Evolutionary conservation across 371 early-diverging fungal genomes (phyloP).

Genomic region (Dichotomocladium elegans): DNA sequence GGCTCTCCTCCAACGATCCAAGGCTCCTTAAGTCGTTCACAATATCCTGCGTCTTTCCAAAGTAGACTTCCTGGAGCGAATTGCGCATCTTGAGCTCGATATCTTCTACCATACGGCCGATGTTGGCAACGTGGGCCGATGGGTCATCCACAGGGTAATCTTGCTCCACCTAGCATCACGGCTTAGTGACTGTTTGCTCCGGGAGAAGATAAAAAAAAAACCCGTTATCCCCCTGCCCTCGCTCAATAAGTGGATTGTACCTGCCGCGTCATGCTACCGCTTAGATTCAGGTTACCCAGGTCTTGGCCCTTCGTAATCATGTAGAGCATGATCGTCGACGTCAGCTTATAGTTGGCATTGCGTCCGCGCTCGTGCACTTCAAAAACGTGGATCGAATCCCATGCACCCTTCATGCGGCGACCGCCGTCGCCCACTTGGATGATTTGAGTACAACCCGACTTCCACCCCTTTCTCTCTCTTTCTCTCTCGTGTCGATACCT

Average conservation of each 20-base stretch:
- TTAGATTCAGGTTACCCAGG: slow-evolving; percentile 79
- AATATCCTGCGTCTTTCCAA: slow-evolving; percentile 96
- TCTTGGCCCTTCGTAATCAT: slow-evolving; percentile 69
- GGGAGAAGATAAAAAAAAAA: too few species aligned
- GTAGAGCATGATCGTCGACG: slow-evolving; percentile 93
- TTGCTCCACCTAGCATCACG: slow-evolving; percentile 62
- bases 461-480: not conserved
- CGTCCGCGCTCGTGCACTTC: slow-evolving; percentile 85
- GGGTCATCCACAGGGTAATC: slow-evolving; percentile 77
- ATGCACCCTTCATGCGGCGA: slow-evolving; percentile 82
- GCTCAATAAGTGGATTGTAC: slow-evolving; percentile 27
- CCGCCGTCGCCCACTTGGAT: slow-evolving; percentile 60
- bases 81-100: slow-evolving; percentile 96
- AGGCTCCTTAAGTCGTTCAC: slow-evolving; percentile 88
- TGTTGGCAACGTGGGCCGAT: slow-evolving; percentile 83
- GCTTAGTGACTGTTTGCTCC: too few species aligned
- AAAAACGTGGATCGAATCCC: slow-evolving; percentile 98
- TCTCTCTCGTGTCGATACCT: slow-evolving; percentile 46
- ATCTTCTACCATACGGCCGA: slow-evolving; percentile 96
- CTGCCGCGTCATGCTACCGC: slow-evolving; percentile 93
- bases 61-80: slow-evolving; percentile 91
- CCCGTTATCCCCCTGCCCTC: not conserved
- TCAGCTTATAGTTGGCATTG: slow-evolving; percentile 87
- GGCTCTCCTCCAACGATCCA: slow-evolving; percentile 64
- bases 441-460: not conserved